Evolutionary conservation across 768 basidiomycete species (phyloP).

Genomic region (Ramaria sp.): DNA sequence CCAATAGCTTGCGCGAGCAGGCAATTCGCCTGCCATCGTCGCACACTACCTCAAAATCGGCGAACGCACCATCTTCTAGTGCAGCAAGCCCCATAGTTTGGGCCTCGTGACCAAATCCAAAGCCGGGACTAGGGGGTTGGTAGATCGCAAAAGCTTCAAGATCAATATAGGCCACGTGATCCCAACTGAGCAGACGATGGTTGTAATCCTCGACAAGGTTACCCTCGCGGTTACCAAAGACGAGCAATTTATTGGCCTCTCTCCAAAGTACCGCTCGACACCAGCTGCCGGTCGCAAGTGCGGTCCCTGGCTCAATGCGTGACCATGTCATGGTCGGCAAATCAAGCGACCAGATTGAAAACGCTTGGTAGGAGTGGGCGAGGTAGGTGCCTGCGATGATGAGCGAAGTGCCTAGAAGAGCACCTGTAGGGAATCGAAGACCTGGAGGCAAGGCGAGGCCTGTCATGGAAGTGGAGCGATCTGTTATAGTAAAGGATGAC

Average conservation of each 20-base stretch:
- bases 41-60: conserved; percentile 89
- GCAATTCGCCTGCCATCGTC: conserved; percentile 79
- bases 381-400: conserved; percentile 95
- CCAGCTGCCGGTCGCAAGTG: conserved; percentile 85
- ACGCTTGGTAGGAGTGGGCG: conserved; percentile 87
- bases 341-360: conserved; percentile 94
- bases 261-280: conserved; percentile 82
- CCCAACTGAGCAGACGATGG: conserved; percentile 81
- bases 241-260: conserved; percentile 72
- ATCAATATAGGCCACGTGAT: conserved; percentile 84
- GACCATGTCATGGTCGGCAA: conserved; percentile 75
- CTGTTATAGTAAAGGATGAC: conserved; percentile 64
- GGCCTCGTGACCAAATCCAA: conserved; percentile 55
- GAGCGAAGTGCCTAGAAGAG: conserved; percentile 81
- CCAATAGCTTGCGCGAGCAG: conserved; percentile 76
- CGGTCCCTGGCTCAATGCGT: conserved; percentile 80
- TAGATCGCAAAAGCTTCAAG: conserved; percentile 95
- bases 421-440: conserved; percentile 91
- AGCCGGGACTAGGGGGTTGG: conserved; percentile 52
- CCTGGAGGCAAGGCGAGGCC: conserved; percentile 84
- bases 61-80: conserved; percentile 68
- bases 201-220: conserved; percentile 91
- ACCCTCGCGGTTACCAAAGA: conserved; percentile 84
- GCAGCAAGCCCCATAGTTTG: conserved; percentile 80
- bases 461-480: conserved; percentile 73